Conservation (phyloP, 2,329 filamentous ascomycete genomes). For the Ceratocystis variospora region DNA sequence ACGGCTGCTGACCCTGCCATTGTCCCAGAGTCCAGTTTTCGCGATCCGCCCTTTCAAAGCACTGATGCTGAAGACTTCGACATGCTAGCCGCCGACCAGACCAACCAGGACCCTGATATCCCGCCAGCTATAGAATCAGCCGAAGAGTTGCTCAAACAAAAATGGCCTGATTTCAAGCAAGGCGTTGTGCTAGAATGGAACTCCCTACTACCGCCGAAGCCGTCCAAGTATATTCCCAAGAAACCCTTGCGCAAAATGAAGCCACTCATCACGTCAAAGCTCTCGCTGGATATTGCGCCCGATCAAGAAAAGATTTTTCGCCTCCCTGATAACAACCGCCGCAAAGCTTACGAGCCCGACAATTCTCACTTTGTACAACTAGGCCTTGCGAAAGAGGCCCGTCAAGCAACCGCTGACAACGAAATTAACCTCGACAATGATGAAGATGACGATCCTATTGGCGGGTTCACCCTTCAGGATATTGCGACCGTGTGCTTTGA, state of each 20-base stretch:
- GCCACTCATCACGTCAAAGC: slow-evolving; percentile 70
- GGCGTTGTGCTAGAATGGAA: slow-evolving; percentile 66
- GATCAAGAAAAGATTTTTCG: slow-evolving; percentile 81
- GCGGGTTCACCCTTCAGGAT: slow-evolving; percentile 64
- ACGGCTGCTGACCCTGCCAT: slow-evolving; percentile 9
- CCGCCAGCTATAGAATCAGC: slow-evolving; percentile 59
- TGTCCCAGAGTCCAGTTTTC: slow-evolving; percentile 19
- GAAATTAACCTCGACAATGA: slow-evolving; percentile 37
- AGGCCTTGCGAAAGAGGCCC: slow-evolving; percentile 29
- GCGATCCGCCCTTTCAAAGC: slow-evolving; percentile 22
- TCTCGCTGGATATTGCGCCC: slow-evolving; percentile 69
- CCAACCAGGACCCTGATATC: slow-evolving; percentile 47
- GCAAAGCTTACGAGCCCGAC: slow-evolving; percentile 40
- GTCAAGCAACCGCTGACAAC: slow-evolving; percentile 24
- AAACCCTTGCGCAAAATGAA: slow-evolving; percentile 67
- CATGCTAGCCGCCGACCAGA: slow-evolving; percentile 35
- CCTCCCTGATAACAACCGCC: slow-evolving; percentile 35
- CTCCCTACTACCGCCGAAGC: slow-evolving; percentile 68
- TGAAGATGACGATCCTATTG: slow-evolving; percentile 51
- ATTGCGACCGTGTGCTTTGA: slow-evolving; percentile 59
- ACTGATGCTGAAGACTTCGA: slow-evolving; percentile 31
- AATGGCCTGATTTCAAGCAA: slow-evolving; percentile 69
- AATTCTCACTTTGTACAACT: slow-evolving; percentile 20
- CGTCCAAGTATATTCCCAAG: slow-evolving; percentile 65
- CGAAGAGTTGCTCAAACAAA: slow-evolving; percentile 61